Evolutionary conservation across 2,329 filamentous ascomycete genomes (phyloP).

Genomic region (Emmonsiellopsis sp.): DNA sequence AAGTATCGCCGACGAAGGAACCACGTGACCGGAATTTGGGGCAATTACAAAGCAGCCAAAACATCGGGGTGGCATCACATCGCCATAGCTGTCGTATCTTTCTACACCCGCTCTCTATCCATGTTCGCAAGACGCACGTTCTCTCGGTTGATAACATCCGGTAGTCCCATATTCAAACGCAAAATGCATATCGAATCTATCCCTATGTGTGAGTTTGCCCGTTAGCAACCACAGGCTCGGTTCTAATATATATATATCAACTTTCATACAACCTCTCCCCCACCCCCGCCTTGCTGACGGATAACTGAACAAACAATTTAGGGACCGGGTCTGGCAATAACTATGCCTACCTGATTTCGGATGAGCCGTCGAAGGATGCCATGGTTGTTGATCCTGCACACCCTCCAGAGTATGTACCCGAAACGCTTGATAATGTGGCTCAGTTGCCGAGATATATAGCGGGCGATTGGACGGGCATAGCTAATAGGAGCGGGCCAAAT

Average conservation of each 20-base stretch:
- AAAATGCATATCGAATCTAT: conserved; percentile 45
- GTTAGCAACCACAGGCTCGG: not conserved
- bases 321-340: conserved; percentile 34
- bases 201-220: conserved; percentile 41
- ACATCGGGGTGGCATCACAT: too few relatives aligned
- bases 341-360: conserved; percentile 44
- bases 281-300: not conserved
- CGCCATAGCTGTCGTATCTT: too few relatives aligned
- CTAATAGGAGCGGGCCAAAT: not conserved
- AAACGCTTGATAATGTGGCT: not conserved
- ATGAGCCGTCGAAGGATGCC: conserved; percentile 41
- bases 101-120: not conserved
- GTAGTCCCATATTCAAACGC: conserved; percentile 12
- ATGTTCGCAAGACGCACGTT: conserved; percentile 6
- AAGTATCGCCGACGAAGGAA: not conserved
- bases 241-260: not conserved
- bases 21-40: not conserved
- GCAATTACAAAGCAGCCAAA: not conserved
- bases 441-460: not conserved
- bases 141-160: conserved; percentile 4
- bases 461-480: not conserved
- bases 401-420: conserved; percentile 37
- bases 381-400: conserved; percentile 45
- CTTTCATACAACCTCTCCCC: not conserved
- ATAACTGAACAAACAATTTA: conserved; percentile 1